Percentiles rank a stretch among this genome's conserved stretches.
phyloP scores from a whole-genome alignment of 2,329 filamentous ascomycete species.

The Chrysoporthe cubensis region DNA sequence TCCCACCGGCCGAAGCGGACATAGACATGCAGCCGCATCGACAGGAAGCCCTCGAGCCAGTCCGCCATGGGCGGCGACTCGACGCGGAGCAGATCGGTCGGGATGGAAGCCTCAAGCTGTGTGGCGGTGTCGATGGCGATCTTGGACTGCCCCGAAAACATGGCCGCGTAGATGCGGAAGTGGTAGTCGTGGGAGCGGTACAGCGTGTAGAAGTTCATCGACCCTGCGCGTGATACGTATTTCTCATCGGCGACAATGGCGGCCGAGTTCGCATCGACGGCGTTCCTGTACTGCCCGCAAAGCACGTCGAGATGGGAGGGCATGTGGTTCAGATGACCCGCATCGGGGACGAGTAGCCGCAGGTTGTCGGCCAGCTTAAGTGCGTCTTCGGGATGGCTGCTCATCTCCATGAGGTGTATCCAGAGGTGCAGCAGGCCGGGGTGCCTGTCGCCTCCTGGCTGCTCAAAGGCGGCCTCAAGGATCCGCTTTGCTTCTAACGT shows the following conservation, averaged over 20 bases:
- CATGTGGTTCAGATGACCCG: conserved; percentile 69
- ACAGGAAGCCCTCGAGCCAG: conserved; percentile 74
- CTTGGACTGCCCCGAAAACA: conserved; percentile 71
- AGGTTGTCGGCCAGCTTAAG: conserved; percentile 64
- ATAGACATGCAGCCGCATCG: conserved; percentile 69
- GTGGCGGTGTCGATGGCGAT: conserved; percentile 64
- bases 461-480: conserved; percentile 61
- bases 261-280: conserved; percentile 67
- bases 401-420: conserved; percentile 35
- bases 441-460: conserved; percentile 54
- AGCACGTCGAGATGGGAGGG: conserved; percentile 77
- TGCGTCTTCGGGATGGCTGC: conserved; percentile 69
- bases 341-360: conserved; percentile 68
- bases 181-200: conserved; percentile 78
- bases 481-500: conserved; percentile 62
- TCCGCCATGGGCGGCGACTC: conserved; percentile 76
- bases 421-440: conserved; percentile 69
- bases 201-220: conserved; percentile 74
- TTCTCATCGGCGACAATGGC: conserved; percentile 71
- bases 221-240: conserved; percentile 62
- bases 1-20: conserved; percentile 76
- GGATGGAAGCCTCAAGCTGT: conserved; percentile 64
- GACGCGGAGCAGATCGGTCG: conserved; percentile 65
- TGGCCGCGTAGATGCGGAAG: conserved; percentile 75
- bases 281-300: conserved; percentile 70